Conservation (phyloP, 306 rosid species). For the Carpinus viminea region DNA sequence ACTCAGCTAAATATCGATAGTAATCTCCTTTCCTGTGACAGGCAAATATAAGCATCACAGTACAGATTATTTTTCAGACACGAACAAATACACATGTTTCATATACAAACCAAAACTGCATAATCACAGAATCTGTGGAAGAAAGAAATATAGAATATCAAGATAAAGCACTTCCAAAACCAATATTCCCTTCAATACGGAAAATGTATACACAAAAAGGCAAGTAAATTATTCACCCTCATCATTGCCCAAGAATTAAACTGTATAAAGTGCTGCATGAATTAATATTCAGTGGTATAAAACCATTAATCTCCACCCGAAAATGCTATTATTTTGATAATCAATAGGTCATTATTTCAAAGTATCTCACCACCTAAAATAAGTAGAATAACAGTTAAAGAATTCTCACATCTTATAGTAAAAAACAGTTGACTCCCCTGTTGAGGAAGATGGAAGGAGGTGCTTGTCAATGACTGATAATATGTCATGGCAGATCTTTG, state of each 20-base stretch:
- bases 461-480: constrained; percentile 41
- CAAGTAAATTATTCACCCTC: not conserved
- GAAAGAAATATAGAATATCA: not conserved
- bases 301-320: not conserved
- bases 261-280: not conserved
- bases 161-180: not conserved
- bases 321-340: not conserved
- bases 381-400: not conserved
- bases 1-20: constrained; percentile 51
- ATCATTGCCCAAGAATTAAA: not conserved
- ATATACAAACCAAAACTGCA: not conserved
- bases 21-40: constrained; percentile 52
- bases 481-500: constrained; percentile 42
- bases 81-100: not conserved
- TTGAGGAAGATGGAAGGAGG: constrained; percentile 43
- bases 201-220: not conserved
- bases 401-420: constrained; percentile 42
- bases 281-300: not conserved
- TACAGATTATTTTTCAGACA: not conserved
- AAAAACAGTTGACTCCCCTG: constrained; percentile 43
- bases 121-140: not conserved
- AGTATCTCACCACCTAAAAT: not conserved
- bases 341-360: not conserved
- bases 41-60: not conserved
- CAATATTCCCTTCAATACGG: not conserved